Base-by-base conservation (phyloP, 345 rosid genomes). In the Physaria fendleri region DNA sequence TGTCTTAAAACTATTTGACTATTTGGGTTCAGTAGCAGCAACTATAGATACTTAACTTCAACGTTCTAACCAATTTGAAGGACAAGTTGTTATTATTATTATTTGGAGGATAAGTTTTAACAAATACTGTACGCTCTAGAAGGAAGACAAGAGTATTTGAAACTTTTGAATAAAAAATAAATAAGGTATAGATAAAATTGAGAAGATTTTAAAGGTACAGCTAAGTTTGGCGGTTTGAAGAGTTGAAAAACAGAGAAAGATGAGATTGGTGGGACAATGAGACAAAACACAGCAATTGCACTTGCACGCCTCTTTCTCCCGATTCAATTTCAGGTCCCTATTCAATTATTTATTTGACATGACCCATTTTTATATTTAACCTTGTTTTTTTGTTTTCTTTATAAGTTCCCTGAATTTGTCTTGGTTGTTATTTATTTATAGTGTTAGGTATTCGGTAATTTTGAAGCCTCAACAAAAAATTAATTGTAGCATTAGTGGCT, bases 201-300 rank as follows among this genome's bases (percentile, higher is more conserved):
- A 38, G 17, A 13, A 18, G 13, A 48, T 24, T 41, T 6, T 27
- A 55, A 61, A 45, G 64, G 68, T 24, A 46, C 51, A 64, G 64
- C 45, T 62, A 46, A 21, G 68, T 62, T 69, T 69, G 74, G 74
- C 62, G 73, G 73, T 61, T 69, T 33, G 62, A 6, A 55, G 37
- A 18, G 63, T 69, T 45, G 73, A 62, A 62, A 53, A 59, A 62
- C 24, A 53, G 7, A 68, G 21, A n/a, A 41, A 25, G 39, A 41
- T 0, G 41, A 12, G 52, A 50, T 39, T n/a, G 58, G 66, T 43
- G 39, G 66, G 55, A 49, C 65, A 43, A 52, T 59, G 53, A 6
- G 44, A 29, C n/a, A 54, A 60, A 44, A 69, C 42, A 21, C 25
- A n/a, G n/a, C n/a, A n/a, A n/a, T n/a, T n/a, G 22, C 66, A 30